A percentile compares a stretch with the other conserved stretches of the same genome.
Evolutionary conservation across 2,329 filamentous ascomycete genomes (phyloP).

Genomic region (Clathrospora elynae): DNA sequence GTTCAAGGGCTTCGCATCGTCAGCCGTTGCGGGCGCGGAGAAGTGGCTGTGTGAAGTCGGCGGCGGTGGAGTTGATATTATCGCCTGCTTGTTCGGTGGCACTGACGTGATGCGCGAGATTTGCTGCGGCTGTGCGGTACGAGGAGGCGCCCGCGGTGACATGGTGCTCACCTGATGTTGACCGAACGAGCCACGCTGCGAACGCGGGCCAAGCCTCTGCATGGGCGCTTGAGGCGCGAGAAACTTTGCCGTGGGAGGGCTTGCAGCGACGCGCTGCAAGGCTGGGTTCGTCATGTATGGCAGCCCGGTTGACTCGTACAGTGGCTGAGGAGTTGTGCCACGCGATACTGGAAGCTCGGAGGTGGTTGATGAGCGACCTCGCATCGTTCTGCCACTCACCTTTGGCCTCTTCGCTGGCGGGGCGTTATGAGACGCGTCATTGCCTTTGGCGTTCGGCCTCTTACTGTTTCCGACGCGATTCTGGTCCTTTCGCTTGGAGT

Average conservation of each 20-base stretch:
- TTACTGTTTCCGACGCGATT: conserved; percentile 46
- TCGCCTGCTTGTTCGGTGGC: conserved; percentile 6
- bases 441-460: conserved; percentile 31
- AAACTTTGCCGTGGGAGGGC: not conserved
- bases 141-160: conserved; percentile 1
- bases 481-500: conserved; percentile 40
- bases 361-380: conserved; percentile 12
- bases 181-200: conserved; percentile 1
- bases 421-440: conserved; percentile 4
- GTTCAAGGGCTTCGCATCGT: not conserved
- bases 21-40: conserved; percentile 2
- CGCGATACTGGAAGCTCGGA: conserved; percentile 10
- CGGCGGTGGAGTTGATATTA: conserved; percentile 12
- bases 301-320: not conserved
- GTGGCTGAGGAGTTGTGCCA: conserved; percentile 14
- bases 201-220: not conserved
- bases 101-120: conserved; percentile 11
- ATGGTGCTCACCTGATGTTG: conserved; percentile 4
- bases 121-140: not conserved
- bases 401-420: conserved; percentile 18
- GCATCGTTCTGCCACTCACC: conserved; percentile 5
- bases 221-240: conserved; percentile 1
- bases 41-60: conserved; percentile 3
- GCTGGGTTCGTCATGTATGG: conserved; percentile 11
- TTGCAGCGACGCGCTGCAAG: not conserved